Base-by-base conservation (phyloP, 176 grass and related monocot species). In the Zizania latifolia region DNA sequence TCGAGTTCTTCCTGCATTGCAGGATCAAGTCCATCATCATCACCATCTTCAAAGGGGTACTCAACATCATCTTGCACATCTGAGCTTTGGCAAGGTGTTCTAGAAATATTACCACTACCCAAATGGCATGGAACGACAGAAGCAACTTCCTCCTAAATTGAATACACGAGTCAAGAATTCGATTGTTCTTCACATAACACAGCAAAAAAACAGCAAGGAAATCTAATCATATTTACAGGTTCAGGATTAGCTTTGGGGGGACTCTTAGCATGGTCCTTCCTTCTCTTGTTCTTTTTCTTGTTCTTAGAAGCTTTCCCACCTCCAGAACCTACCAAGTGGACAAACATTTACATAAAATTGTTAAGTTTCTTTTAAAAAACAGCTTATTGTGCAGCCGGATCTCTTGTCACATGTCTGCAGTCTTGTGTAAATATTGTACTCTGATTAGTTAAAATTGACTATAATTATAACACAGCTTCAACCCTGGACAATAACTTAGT, bases 11-110 rank as follows among this genome's bases (percentile, higher is more conserved):
- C 96, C 77, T 92, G 85, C 85, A 99, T 92, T 59, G 86, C 92
- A 90, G 96, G 96, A 88, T 99, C 96, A 72, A 99, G 87, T 73
- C 85, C 93, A 83, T 99, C 96, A 84, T 99, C 96, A n/a, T 99
- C 89, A 88, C 70, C 89, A 84, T 95, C 96, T 84, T 95, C 79
- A 83, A 99, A 95, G 77, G 89, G 80, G 58, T 99, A 83, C 69
- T 92, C 89, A 44, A 46, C 82, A 80, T 86, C 82, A 58, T 92
- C 85, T 83, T 77, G 84, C 55, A 58, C 51, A 79, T 87, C 59
- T 79, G 84, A 80, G 86, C 74, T 84, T 77, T 71, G 88, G 56
- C 79, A 86, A 51, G 84, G 36, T 70, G 62, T 68, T 63, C 84
- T 87, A 91, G 94, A 92, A 71, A 89, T 60, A 74, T 82, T 89